Evolutionary conservation across 306 rosid genomes (phyloP).

Genomic region (Amphicarpaea edgeworthii): DNA sequence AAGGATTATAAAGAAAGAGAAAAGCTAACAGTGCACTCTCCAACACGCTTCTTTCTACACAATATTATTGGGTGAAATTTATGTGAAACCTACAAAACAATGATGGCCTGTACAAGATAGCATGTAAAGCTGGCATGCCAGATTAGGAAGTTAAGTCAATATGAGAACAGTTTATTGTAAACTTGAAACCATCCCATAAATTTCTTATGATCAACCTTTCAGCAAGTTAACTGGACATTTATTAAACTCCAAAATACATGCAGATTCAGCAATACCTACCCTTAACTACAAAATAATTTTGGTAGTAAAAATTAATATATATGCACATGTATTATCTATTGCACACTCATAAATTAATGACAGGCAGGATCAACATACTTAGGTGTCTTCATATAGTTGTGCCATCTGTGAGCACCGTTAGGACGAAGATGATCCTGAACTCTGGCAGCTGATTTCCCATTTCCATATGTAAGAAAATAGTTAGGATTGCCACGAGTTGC

Average conservation of each 20-base stretch:
- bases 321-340: conserved; percentile 17
- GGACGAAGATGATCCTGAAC: conserved; percentile 97
- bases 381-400: conserved; percentile 94
- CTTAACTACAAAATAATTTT: conserved; percentile 14
- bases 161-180: conserved; percentile 25
- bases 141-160: conserved; percentile 18
- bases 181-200: conserved; percentile 41
- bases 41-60: not conserved
- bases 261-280: conserved; percentile 26
- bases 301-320: conserved; percentile 17
- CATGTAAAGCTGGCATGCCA: conserved; percentile 17
- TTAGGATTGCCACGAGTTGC: conserved; percentile 98
- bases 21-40: not conserved
- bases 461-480: conserved; percentile 94
- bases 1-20: conserved; percentile 14
- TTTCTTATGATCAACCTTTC: conserved; percentile 32
- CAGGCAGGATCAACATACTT: conserved; percentile 60
- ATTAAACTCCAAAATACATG: conserved; percentile 30
- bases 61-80: not conserved
- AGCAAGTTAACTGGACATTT: not conserved
- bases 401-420: conserved; percentile 99
- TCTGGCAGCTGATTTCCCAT: conserved; percentile 98
- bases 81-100: not conserved
- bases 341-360: conserved; percentile 40
- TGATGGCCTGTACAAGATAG: not conserved